Evolutionary conservation across 768 basidiomycete genomes (phyloP), one percentile per base, ranked within the genome.

Genomic region (Sporobolomyces roseus): DNA sequence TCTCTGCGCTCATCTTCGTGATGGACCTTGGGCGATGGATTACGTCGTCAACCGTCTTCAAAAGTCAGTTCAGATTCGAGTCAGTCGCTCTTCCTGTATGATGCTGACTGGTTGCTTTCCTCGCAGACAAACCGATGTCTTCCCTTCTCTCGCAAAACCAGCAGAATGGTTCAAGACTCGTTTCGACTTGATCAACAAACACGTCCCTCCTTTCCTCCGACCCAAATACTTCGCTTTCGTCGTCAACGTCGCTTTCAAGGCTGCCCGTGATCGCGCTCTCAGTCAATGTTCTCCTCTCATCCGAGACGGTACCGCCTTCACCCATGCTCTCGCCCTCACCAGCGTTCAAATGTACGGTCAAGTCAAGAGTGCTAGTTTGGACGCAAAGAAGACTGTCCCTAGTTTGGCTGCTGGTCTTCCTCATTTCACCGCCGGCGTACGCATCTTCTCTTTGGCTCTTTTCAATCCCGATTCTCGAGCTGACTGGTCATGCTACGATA

Each of bases 151-250:
- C 13, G 80, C 77, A 3, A 82, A 83, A 67, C 87, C 90, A 16
- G 88, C 87, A 8, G 80, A 84, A 61, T 99, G 96, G 96, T 82
- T 97, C 75, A 84, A 86, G 77, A 85, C 89, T 68, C 85, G 93
- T n/a, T 90, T 93, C 74, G 90, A 92, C 53, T 83, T 85, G 27
- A 84, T 98, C 75, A 88, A 89, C 74, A 77, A 77, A 1, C 83
- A 82, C 16, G 87, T 87, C 9, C 89, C 96, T 0, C 84, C 88
- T 23, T 93, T 92, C 82, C 82, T 98, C 79, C 85, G 93, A 27
- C 96, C 96, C 27, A 98, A 94, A 78, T 98, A 91, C 79, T 99
- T 99, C 73, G 92, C 93, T 1, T 83, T 98, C 66, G 84, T 94
- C 63, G 83, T 98, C 66, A 90, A 88, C 29, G 87, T 87, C 66